A percentile compares a stretch with the other conserved stretches of the same genome.
Evolutionary conservation across 2,329 filamentous ascomycete species (phyloP).

Genomic region (Colletotrichum chlorophyti): DNA sequence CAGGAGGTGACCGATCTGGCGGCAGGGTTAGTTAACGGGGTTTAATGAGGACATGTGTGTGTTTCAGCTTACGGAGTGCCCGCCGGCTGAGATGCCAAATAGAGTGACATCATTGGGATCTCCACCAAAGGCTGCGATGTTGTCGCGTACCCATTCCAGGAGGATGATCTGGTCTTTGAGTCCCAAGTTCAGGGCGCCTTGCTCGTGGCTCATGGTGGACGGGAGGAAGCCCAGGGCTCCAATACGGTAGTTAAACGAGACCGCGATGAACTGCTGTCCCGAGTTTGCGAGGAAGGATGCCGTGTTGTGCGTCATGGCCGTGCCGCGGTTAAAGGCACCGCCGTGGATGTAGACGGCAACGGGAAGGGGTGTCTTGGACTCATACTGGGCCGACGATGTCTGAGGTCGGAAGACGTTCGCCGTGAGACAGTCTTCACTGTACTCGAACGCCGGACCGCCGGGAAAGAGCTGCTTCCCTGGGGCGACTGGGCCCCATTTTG

Average conservation of each 20-base stretch:
- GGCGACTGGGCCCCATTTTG: conserved; percentile 46
- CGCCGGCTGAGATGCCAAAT: conserved; percentile 67
- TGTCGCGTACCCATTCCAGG: conserved; percentile 67
- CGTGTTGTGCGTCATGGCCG: conserved; percentile 63
- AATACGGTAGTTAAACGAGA: conserved; percentile 69
- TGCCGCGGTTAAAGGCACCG: conserved; percentile 65
- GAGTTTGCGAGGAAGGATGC: conserved; percentile 66
- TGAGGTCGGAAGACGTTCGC: conserved; percentile 57
- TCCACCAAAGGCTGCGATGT: conserved; percentile 67
- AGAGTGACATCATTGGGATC: conserved; percentile 64
- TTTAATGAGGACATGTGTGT: background rate
- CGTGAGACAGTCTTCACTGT: conserved; percentile 60
- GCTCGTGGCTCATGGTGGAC: conserved; percentile 56
- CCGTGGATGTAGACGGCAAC: conserved; percentile 70
- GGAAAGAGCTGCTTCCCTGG: conserved; percentile 36
- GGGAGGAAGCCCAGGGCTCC: conserved; percentile 74
- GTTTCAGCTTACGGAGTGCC: conserved; percentile 61
- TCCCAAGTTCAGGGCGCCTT: conserved; percentile 68
- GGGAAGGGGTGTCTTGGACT: conserved; percentile 37
- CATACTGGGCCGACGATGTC: background rate
- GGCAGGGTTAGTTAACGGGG: background rate
- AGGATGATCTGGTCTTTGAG: conserved; percentile 66
- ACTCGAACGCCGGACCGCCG: conserved; percentile 34
- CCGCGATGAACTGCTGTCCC: conserved; percentile 59
- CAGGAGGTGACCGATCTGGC: conserved; percentile 71